Evolutionary conservation across 2,329 filamentous ascomycete species (phyloP), one percentile per base, ranked within the genome.

Genomic region (Westerdykella ornata): DNA sequence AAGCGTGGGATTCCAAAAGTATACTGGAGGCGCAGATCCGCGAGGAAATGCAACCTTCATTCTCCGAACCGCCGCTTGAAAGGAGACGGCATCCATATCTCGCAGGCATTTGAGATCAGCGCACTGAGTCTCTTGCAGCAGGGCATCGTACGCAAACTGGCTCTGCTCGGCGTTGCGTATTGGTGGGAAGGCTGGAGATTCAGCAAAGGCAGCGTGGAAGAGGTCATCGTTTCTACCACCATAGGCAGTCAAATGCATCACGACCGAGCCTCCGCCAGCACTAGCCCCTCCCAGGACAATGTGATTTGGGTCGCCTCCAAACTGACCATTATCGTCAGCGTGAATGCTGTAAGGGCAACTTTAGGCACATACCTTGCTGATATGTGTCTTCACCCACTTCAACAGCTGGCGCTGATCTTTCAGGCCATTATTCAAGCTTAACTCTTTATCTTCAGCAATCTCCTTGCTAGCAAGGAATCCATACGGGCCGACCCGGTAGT

Each of bases 1-100:
- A 11, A 70, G 51, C 2, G 60, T 66, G 1, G 70, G 70, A 14
- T 66, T 65, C 56, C 62, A 72, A 52, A 67, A 66, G 43, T 63
- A 72, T 4, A 63, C 46, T 2, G 68, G 63, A 1, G 57, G 43
- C 6, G 45, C 47, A 15, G 42, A 51, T 15, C 48, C 59, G 5
- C 66, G 67, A 0, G 69, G 68, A 35, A 65, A 72, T 3, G 67
- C 59, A 18, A 53, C 52, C 19, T 58, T 58, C 16, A 68, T 37
- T 29, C 60, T 62, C 4, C 52, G 47, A 1, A 62, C 61, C 11
- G 65, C 67, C 13, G 49, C 55, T 46, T 71, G 69, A 19, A 70
- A 66, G 1, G 40, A 48, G 29, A 60, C 53, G 5, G 62, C 59
- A 39, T 67, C 60, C 42, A 68, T 49, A 3, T 53, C 52, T 9